Base-by-base conservation (phyloP, 2,329 filamentous ascomycete species). In the Neofusicoccum parvum region DNA sequence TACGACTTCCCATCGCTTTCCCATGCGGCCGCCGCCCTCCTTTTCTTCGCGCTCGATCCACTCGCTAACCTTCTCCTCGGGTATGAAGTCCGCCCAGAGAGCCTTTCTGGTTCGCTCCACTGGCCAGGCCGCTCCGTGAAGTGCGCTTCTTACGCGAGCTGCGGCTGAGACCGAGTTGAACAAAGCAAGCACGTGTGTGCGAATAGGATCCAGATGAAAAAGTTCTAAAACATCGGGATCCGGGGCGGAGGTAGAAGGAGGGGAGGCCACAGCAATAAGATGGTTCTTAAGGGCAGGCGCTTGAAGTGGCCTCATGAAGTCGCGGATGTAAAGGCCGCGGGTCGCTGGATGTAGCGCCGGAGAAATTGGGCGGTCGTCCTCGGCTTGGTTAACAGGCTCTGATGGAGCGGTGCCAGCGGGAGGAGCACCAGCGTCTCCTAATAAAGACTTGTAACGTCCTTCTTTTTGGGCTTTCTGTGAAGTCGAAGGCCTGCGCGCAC, bases 41-140 rank as follows among this genome's bases (percentile, higher is more conserved):
- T 59, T 59, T 70, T 88, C 80, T 76, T 96, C 92, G 46, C 79
- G 84, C 7, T 87, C 84, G 66, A 96, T 89, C 92, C 93, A 98
- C 27, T 85, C 85, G 14, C 81, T 76, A 3, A 96, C 84, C 68
- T 88, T 87, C 32, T 92, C 88, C 17, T 90, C 86, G 0, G 94
- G 94, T 20, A 98, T 85, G 75, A 95, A 98, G 75, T 99, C 95
- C 3, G 92, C 92, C 86, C 90, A 96, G 0, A 98, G 83, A 0
- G 88, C 85, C 75, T 95, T 96, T 37, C 95, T 86, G 70, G 90
- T 91, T 66, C 89, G 88, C 79, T 98, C 94, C 66, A 93, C 87
- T 0, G 94, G 94, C 92, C 94, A 98, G 41, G 93, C 86, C 23
- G 85, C 86, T 66, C 88, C 87, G 77, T 99, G 94, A 2, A 98